Base-by-base conservation (phyloP, 2,329 filamentous ascomycete species). In the Penicillium sclerotiorum region DNA sequence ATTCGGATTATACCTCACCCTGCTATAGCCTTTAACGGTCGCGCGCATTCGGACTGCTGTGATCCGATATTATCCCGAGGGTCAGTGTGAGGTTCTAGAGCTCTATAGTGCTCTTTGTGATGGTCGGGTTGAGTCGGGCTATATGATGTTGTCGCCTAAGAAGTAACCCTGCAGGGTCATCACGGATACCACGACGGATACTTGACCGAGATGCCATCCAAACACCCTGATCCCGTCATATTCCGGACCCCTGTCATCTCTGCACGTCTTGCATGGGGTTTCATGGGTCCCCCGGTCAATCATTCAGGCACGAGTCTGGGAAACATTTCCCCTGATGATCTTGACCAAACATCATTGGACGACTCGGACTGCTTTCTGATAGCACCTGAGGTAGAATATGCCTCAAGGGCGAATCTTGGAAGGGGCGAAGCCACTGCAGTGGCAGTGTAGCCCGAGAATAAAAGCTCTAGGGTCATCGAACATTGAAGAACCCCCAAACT, bases 21-120 rank as follows among this genome's bases (percentile, higher is more conserved):
- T 41, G 36, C 9, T 45, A 52, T 48, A 52, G 11, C 40, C 39
- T 12, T 11, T 30, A 44, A 51, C 13, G 33, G 38, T 30, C 45
- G 43, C 45, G 18, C 28, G 42, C 39, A 44, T 21, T 8, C 12
- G 33, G 42, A 40, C 23, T 21, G 21, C 17, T 49, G 42, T 47
- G 32, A 23, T 39, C 48, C 13, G 36, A 11, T 15, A 7, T 32
- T 25, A 22, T 22, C 23, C 22, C 35, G 40, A 39, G 11, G 6
- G n/a, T 18, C 13, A 35, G 32, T 20, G 38, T 45, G 44, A 45
- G n/a, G 21, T 45, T 37, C 13, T 27, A 27, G n/a, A n/a, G n/a
- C n/a, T n/a, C n/a, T n/a, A n/a, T n/a, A n/a, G n/a, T n/a, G n/a
- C n/a, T n/a, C n/a, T n/a, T n/a, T n/a, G n/a, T n/a, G 18, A 33